phyloP scores from a whole-genome alignment of 2,329 filamentous ascomycete genomes.

The Exophiala phaeomuriformis region DNA sequence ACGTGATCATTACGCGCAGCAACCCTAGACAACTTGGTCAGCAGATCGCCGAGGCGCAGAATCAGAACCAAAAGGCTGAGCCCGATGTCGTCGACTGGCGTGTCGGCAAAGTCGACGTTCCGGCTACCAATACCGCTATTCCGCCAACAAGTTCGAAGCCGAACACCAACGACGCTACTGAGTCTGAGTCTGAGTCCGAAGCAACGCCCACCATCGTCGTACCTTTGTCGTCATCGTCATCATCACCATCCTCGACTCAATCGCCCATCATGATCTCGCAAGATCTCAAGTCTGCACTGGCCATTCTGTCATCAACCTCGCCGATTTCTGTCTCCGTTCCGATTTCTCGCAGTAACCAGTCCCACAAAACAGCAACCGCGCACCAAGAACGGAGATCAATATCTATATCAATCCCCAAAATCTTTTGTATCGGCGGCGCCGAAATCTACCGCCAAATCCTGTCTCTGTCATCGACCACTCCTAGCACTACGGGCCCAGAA shows the following conservation, averaged over 20 bases:
- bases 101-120: neutral
- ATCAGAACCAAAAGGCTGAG: constrained; percentile 27
- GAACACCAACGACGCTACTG: too few relatives aligned
- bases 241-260: constrained; percentile 3
- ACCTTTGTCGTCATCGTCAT: constrained; percentile 1
- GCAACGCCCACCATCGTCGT: constrained; percentile 8
- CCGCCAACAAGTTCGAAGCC: neutral
- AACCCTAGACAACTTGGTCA: constrained; percentile 29
- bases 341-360: too few relatives aligned
- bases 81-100: constrained; percentile 6
- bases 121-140: neutral
- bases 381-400: too few relatives aligned
- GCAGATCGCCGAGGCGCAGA: constrained; percentile 34
- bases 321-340: neutral
- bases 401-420: constrained; percentile 46
- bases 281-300: constrained; percentile 13
- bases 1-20: constrained; percentile 66
- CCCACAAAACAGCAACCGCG: too few relatives aligned
- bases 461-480: constrained; percentile 15
- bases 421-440: constrained; percentile 85
- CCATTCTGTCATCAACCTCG: constrained; percentile 5
- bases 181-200: too few relatives aligned
- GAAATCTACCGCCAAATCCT: constrained; percentile 75
- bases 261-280: constrained; percentile 17
- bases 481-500: constrained; percentile 7